These are phyloP conservation scores for Typha latifolia DNA, from an alignment of 176 grass and related monocot species.

Conservation along the genomic window DNA sequence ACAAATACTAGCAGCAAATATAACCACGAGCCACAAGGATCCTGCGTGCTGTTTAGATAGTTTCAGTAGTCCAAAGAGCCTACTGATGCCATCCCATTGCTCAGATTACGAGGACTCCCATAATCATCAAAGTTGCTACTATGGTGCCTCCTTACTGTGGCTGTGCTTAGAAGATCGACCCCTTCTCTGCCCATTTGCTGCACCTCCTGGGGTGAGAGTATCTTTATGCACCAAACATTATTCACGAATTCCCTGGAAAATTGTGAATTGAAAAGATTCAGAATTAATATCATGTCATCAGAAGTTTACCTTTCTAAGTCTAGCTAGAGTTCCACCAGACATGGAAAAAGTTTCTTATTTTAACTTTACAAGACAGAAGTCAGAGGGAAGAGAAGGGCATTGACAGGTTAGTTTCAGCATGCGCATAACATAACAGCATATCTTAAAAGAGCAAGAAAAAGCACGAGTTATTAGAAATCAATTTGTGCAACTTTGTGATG, in stretches of 20 bases:
- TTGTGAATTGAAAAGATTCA: too few relatives aligned
- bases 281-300: neutral
- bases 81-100: too few relatives aligned
- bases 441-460: too few relatives aligned
- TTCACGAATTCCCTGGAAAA: slow-evolving; percentile 72
- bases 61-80: neutral
- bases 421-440: too few relatives aligned
- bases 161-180: slow-evolving; percentile 33
- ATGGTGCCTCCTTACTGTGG: slow-evolving; percentile 33
- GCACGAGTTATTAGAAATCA: too few relatives aligned
- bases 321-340: too few relatives aligned
- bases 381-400: too few relatives aligned
- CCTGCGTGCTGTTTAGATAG: neutral
- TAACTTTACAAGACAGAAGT: too few relatives aligned
- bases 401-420: too few relatives aligned
- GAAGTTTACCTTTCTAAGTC: slow-evolving; percentile 5
- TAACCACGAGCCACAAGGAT: neutral
- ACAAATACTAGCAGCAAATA: too few relatives aligned
- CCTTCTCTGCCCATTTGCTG: slow-evolving; percentile 59
- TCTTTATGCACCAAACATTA: slow-evolving; percentile 85
- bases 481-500: too few relatives aligned
- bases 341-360: too few relatives aligned
- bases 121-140: slow-evolving; percentile 34
- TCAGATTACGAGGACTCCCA: neutral
- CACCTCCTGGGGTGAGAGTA: slow-evolving; percentile 73